Conservation (phyloP, 2,329 filamentous ascomycete species). For the Pleurostoma richardsiae region DNA sequence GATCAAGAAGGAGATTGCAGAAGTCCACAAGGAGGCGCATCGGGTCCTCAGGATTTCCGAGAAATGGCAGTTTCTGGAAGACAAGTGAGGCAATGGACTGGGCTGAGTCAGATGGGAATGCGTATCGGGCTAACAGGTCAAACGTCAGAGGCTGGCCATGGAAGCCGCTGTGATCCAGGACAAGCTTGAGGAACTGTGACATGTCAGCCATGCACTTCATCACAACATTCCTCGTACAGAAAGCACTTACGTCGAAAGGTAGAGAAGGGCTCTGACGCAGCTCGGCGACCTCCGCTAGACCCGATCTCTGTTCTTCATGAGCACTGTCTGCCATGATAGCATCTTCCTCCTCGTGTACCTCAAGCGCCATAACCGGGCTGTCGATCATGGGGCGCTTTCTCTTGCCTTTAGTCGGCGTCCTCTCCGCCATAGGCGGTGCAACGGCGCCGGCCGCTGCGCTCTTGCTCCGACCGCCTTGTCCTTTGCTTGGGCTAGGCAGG, state of each 20-base stretch:
- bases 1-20: constrained; percentile 54
- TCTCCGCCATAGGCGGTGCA: constrained; percentile 39
- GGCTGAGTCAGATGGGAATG: constrained; percentile 58
- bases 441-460: constrained; percentile 34
- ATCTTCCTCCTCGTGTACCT: constrained; percentile 35
- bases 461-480: constrained; percentile 32
- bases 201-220: constrained; percentile 13
- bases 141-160: constrained; percentile 57
- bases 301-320: too few species aligned
- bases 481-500: constrained; percentile 47
- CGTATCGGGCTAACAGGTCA: constrained; percentile 60
- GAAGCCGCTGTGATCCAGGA: constrained; percentile 57
- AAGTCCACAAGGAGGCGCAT: constrained; percentile 59
- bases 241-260: constrained; percentile 38
- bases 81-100: constrained; percentile 63
- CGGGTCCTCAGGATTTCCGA: constrained; percentile 43
- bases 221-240: not conserved
- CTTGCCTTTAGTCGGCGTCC: constrained; percentile 64
- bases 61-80: constrained; percentile 58
- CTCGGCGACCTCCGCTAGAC: not conserved
- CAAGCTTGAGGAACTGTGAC: constrained; percentile 51
- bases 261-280: constrained; percentile 8
- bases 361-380: constrained; percentile 61
- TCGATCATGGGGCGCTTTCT: constrained; percentile 62
- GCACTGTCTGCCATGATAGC: constrained; percentile 16